Conservation (phyloP, 495 filamentous ascomycete species). For the Cercophora sp. region DNA sequence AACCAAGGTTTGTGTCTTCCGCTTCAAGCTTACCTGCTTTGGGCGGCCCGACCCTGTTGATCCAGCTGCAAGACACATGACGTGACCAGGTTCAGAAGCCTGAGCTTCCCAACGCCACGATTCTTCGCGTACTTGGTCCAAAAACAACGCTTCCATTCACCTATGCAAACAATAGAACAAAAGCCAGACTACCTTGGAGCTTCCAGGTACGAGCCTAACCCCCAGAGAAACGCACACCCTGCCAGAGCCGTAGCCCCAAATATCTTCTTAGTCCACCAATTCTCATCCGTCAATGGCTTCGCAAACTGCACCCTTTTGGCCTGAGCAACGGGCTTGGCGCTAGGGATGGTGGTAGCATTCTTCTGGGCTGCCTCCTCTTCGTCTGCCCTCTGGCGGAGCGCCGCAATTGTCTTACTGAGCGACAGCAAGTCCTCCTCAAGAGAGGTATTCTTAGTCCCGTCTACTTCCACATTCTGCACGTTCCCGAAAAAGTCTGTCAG, state of each 20-base stretch:
- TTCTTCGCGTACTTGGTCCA: no score
- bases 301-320: slow-evolving; percentile 45
- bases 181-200: no score
- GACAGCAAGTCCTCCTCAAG: slow-evolving; percentile 71
- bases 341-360: slow-evolving; percentile 22
- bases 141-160: no score
- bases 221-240: slow-evolving; percentile 66
- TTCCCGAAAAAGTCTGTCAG: slow-evolving; percentile 98
- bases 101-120: no score
- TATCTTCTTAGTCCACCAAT: slow-evolving; percentile 66
- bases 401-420: slow-evolving; percentile 58
- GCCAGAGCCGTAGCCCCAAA: slow-evolving; percentile 61
- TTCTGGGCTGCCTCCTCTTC: slow-evolving; percentile 36
- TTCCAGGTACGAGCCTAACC: slow-evolving; percentile 53
- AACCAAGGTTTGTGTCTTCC: no score
- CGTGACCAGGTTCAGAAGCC: no score
- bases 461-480: slow-evolving; percentile 92
- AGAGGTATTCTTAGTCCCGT: slow-evolving; percentile 51
- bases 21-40: no score
- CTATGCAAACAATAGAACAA: no score
- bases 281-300: slow-evolving; percentile 61
- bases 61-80: no score
- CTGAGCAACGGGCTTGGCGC: slow-evolving; percentile 30
- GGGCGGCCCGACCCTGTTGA: no score
- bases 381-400: slow-evolving; percentile 50